Conservation (phyloP, 768 basidiomycete genomes). For the Rhizopogon salebrosus region DNA sequence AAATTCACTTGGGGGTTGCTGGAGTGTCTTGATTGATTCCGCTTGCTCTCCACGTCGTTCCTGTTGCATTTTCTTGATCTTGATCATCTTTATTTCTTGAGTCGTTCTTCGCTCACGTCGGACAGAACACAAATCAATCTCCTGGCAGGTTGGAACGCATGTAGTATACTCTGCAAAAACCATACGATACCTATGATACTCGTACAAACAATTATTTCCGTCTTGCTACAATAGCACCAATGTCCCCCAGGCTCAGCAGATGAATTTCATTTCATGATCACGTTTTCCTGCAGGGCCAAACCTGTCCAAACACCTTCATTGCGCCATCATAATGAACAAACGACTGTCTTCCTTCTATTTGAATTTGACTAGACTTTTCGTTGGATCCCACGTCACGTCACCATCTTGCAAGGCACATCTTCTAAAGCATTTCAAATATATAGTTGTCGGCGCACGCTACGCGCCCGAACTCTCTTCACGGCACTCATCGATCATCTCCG, state of each 20-base stretch:
- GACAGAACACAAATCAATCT: conserved; percentile 22
- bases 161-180: conserved; percentile 22
- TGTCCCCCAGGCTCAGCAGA: too few relatives aligned
- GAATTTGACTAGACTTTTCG: too few relatives aligned
- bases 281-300: background rate
- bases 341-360: too few relatives aligned
- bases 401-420: background rate
- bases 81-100: conserved; percentile 20
- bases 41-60: background rate
- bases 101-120: conserved; percentile 10
- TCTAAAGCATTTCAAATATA: too few relatives aligned
- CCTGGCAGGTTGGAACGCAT: conserved; percentile 27
- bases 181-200: conserved; percentile 23
- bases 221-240: conserved; percentile 10
- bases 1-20: background rate
- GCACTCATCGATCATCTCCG: background rate
- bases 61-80: conserved; percentile 25
- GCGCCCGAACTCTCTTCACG: background rate
- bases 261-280: too few relatives aligned
- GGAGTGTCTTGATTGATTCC: background rate
- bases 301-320: too few relatives aligned
- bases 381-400: background rate
- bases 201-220: conserved; percentile 7
- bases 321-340: too few relatives aligned
- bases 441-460: too few relatives aligned